A percentile compares a stretch with the other conserved stretches of the same genome.
These are phyloP conservation scores for Coriaria nepalensis DNA, from an alignment of 306 rosid species.

Conservation along the genomic window DNA sequence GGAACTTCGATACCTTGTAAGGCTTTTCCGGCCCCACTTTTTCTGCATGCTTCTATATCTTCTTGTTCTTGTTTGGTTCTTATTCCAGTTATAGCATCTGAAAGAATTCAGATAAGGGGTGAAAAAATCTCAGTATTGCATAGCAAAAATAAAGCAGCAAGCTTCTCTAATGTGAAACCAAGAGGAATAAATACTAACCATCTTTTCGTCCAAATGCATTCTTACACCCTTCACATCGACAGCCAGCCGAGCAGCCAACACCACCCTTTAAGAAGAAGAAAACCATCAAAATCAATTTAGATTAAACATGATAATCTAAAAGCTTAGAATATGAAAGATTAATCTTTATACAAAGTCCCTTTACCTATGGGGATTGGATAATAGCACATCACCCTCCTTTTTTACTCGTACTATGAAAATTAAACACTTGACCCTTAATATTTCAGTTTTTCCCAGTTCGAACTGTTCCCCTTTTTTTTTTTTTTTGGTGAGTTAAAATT, in stretches of 20 bases:
- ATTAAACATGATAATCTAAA: not conserved
- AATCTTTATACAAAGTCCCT: too few relatives aligned
- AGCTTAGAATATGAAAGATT: too few relatives aligned
- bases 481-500: too few relatives aligned
- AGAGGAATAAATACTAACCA: slow-evolving; percentile 35
- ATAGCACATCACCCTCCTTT: too few relatives aligned
- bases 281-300: not conserved
- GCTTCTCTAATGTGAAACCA: not conserved
- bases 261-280: not conserved
- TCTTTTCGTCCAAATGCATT: slow-evolving; percentile 58
- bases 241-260: not conserved
- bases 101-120: not conserved
- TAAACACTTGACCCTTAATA: too few relatives aligned
- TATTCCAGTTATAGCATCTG: slow-evolving; percentile 17
- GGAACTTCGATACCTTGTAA: slow-evolving; percentile 31
- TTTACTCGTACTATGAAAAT: too few relatives aligned
- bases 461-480: too few relatives aligned
- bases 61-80: slow-evolving; percentile 63
- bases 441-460: too few relatives aligned
- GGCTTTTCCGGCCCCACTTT: slow-evolving; percentile 6
- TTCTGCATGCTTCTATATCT: slow-evolving; percentile 47
- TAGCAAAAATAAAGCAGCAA: too few relatives aligned
- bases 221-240: not conserved
- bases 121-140: too few relatives aligned
- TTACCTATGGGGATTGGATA: too few relatives aligned